These are phyloP conservation scores for Fomitopsis serialis DNA, from an alignment of 768 basidiomycete genomes.

Conservation along the genomic window DNA sequence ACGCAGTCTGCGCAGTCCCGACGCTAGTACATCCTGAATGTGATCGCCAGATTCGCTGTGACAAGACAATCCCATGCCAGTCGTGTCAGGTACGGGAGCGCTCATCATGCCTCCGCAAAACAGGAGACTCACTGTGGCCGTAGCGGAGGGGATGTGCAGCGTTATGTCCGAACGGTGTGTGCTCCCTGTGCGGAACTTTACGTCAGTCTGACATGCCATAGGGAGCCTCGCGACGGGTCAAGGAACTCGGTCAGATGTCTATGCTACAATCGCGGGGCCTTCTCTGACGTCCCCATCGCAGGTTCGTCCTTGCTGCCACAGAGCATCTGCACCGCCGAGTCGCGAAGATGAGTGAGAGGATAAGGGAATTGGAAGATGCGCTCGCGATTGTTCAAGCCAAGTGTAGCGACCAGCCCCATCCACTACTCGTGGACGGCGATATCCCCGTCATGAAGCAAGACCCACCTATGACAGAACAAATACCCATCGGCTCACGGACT, in stretches of 20 bases:
- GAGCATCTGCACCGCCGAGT: slow-evolving; percentile 63
- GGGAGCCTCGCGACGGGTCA: slow-evolving; percentile 77
- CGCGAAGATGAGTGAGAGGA: slow-evolving; percentile 58
- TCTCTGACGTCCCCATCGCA: slow-evolving; percentile 14
- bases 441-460: slow-evolving; percentile 36
- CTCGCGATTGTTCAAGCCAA: slow-evolving; percentile 52
- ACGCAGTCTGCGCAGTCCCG: background rate
- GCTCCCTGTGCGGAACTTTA: background rate
- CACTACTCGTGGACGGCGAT: slow-evolving; percentile 48
- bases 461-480: slow-evolving; percentile 5
- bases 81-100: slow-evolving; percentile 54
- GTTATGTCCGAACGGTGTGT: slow-evolving; percentile 63
- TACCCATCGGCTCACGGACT: slow-evolving; percentile 29
- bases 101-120: background rate
- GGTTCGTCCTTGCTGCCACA: slow-evolving; percentile 63
- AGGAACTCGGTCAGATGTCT: slow-evolving; percentile 51
- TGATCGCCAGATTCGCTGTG: slow-evolving; percentile 73
- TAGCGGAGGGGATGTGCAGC: slow-evolving; percentile 65
- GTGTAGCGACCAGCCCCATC: slow-evolving; percentile 50
- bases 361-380: slow-evolving; percentile 65
- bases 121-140: slow-evolving; percentile 1
- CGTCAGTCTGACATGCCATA: slow-evolving; percentile 17
- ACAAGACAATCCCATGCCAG: slow-evolving; percentile 77
- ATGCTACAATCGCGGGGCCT: background rate
- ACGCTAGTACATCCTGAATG: background rate